A percentile compares a stretch with the other conserved stretches of the same genome.
Evolutionary conservation across 192 early-diverging fungal species (phyloP).

Genomic region (Kickxella alabastrina): DNA sequence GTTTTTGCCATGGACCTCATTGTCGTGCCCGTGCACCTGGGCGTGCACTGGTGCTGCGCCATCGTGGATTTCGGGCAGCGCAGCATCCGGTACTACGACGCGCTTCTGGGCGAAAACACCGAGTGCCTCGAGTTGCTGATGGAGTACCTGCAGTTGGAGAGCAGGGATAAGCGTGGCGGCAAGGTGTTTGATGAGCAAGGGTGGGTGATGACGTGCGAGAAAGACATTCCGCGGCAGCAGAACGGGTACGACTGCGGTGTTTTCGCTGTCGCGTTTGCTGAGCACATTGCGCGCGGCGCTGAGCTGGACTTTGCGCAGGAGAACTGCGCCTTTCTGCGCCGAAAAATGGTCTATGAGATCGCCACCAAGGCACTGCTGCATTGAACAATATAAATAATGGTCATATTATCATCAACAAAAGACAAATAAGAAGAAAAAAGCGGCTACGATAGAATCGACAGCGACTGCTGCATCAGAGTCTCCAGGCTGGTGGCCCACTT

Average conservation of each 20-base stretch:
- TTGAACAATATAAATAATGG: slow-evolving; percentile 11
- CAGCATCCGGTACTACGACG: slow-evolving; percentile 78
- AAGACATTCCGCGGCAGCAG: slow-evolving; percentile 75
- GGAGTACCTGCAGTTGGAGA: slow-evolving; percentile 68
- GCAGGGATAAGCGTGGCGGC: slow-evolving; percentile 70
- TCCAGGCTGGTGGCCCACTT: slow-evolving; percentile 31
- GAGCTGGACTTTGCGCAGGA: slow-evolving; percentile 69
- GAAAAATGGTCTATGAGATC: slow-evolving; percentile 77
- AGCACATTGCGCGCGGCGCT: slow-evolving; percentile 59
- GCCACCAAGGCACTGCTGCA: slow-evolving; percentile 35
- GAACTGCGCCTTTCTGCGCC: slow-evolving; percentile 67
- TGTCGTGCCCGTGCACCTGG: slow-evolving; percentile 80
- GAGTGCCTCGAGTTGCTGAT: slow-evolving; percentile 50
- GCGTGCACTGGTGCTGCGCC: slow-evolving; percentile 71
- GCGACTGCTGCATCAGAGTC: slow-evolving; percentile 13
- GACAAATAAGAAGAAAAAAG: not conserved
- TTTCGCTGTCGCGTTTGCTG: slow-evolving; percentile 86
- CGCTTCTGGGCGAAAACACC: slow-evolving; percentile 63
- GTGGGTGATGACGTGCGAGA: slow-evolving; percentile 65
- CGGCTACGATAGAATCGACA: not conserved
- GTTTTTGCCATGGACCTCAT: slow-evolving; percentile 73
- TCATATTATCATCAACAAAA: not conserved
- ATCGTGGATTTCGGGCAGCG: slow-evolving; percentile 61
- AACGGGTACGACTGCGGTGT: slow-evolving; percentile 96
- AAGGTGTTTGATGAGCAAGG: slow-evolving; percentile 54